These are phyloP conservation scores for Entonaema liquescens DNA, from an alignment of 495 filamentous ascomycete genomes.

Conservation along the genomic window DNA sequence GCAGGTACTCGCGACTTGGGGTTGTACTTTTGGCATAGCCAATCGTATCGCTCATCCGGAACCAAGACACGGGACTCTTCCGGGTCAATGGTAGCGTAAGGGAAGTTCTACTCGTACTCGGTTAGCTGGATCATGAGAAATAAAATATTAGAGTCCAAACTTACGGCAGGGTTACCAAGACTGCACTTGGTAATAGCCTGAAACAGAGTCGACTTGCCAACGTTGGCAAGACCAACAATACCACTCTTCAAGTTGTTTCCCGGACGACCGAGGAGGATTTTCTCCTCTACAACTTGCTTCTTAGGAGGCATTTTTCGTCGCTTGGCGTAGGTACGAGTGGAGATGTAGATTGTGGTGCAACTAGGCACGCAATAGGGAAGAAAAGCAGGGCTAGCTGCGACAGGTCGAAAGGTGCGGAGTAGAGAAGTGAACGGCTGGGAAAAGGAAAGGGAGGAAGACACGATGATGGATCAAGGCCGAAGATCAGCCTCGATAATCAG, in stretches of 20 bases:
- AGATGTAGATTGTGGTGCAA: slow-evolving; percentile 55
- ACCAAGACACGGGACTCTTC: slow-evolving; percentile 99
- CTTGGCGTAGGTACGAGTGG: slow-evolving; percentile 61
- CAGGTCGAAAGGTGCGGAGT: slow-evolving; percentile 57
- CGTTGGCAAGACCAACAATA: slow-evolving; percentile 99
- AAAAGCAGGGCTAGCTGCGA: slow-evolving; percentile 72
- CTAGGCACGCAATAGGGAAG: slow-evolving; percentile 49
- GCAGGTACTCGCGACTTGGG: slow-evolving; percentile 95
- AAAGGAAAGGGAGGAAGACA: slow-evolving; percentile 55
- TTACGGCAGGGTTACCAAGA: slow-evolving; percentile 94
- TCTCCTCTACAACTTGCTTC: slow-evolving; percentile 76
- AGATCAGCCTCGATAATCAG: slow-evolving; percentile 41
- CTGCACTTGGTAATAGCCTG: slow-evolving; percentile 98
- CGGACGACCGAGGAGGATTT: slow-evolving; percentile 88
- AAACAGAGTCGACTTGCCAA: slow-evolving; percentile 99
- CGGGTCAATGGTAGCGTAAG: slow-evolving; percentile 98
- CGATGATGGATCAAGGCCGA: slow-evolving; percentile 51
- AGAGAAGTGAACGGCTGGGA: slow-evolving; percentile 63
- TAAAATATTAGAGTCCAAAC: slow-evolving; percentile 44
- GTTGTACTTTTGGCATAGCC: slow-evolving; percentile 94
- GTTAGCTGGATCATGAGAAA: slow-evolving; percentile 22
- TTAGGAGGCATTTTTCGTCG: slow-evolving; percentile 79
- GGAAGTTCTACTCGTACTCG: slow-evolving; percentile 77
- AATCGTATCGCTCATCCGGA: slow-evolving; percentile 95
- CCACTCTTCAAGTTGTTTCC: slow-evolving; percentile 99